Base-by-base conservation (phyloP, 2,329 filamentous ascomycete species). In the Lomentospora prolificans region DNA sequence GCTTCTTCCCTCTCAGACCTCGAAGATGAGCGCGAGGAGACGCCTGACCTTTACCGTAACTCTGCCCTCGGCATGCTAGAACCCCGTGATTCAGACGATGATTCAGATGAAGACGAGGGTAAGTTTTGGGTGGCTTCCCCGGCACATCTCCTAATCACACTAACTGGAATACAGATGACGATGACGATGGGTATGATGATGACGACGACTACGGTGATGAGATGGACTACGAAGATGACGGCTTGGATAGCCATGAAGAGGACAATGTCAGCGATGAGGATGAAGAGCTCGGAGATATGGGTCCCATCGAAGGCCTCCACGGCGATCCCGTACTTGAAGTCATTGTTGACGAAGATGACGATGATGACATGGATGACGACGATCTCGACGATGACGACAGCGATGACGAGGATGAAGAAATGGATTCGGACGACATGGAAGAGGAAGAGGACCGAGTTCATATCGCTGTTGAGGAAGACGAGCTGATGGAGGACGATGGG, bases 31-130 rank as follows among this genome's bases (percentile, higher is more conserved):
- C 85, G 90, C 48, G 90, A 96, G 69, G 94, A 97, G 67, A 99
- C 95, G 4, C 94, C 95, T 28, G 94, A 99, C 71, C 79, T 99
- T 19, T 97, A 96, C 74, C 87, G 95, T 55, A 96, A 97, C 69
- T 97, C 94, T 2, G 90, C 95, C 1, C 76, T 99, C 22, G 92
- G 94, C 52, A 95, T 97, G 84, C 85, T 96, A 55, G 94, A 97
- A 67, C 86, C 88, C 61, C 82, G 85, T 52, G 82, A 87, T 57
- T 86, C 90, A 58, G 86, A 89, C 58, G 59, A 60, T 25, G 57
- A 54, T 22, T 60, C 58, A n/a, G 58, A 60, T 14, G 58, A 61
- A 14, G 84, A 82, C 59, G 81, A 86, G 59, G 82, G 76, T 78
- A 69, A 58, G 68, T 60, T 51, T 51, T 25, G 7, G 30, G 46